phyloP scores from a whole-genome alignment of 352 stramenopile genomes.

The Blastocystis sp. region DNA sequence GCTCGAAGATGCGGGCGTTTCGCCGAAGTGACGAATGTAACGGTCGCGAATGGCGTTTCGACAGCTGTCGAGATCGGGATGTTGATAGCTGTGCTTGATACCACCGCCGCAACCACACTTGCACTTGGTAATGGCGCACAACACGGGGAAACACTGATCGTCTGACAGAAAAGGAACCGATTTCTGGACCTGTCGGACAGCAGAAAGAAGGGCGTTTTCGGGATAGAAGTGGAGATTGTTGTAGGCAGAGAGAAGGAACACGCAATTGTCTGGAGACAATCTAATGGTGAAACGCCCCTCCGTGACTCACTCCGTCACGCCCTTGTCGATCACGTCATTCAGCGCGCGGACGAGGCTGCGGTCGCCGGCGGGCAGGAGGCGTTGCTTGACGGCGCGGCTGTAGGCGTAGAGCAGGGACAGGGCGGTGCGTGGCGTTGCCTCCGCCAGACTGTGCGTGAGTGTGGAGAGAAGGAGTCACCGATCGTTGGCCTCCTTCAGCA shows the following conservation, averaged over 20 bases:
- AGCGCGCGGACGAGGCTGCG: neutral
- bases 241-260: conserved; percentile 30
- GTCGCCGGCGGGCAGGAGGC: neutral
- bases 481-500: neutral
- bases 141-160: conserved; percentile 27
- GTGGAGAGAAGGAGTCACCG: neutral
- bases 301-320: neutral
- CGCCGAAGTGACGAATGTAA: conserved; percentile 18
- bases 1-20: neutral
- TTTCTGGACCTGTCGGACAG: neutral
- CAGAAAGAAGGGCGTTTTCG: neutral
- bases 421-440: conserved; percentile 18
- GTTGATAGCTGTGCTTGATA: neutral
- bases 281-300: neutral
- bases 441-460: neutral
- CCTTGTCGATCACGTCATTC: neutral
- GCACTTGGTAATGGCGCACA: conserved; percentile 28
- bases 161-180: neutral
- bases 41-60: neutral
- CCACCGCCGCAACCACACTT: neutral
- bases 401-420: conserved; percentile 20
- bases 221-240: conserved; percentile 17
- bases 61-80: neutral
- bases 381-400: neutral
- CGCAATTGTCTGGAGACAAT: neutral